phyloP scores from a whole-genome alignment of 2,329 filamentous ascomycete genomes.

The Colletotrichum cordylinicola region DNA sequence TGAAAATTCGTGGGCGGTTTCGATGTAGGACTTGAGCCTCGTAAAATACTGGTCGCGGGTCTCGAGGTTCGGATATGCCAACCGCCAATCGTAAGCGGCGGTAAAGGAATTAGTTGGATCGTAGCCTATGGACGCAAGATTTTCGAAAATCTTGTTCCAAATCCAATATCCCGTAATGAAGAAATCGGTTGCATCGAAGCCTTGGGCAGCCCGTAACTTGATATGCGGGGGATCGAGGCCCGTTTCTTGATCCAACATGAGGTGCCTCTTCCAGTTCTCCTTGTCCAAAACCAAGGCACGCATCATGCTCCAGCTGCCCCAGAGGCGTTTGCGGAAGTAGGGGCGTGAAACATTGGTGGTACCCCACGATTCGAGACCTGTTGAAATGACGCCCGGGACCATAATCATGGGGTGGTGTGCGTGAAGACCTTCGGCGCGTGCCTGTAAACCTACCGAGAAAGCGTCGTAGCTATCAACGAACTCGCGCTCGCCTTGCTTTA shows the following conservation, averaged over 20 bases:
- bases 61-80: conserved; percentile 91
- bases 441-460: conserved; percentile 87
- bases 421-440: conserved; percentile 78
- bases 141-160: conserved; percentile 98
- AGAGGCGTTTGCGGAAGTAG: conserved; percentile 93
- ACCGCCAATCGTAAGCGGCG: conserved; percentile 86
- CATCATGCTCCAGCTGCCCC: conserved; percentile 99
- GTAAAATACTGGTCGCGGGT: conserved; percentile 93
- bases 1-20: conserved; percentile 76
- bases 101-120: conserved; percentile 81
- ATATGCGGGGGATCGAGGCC: conserved; percentile 89
- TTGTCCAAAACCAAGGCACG: conserved; percentile 91
- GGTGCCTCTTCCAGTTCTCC: conserved; percentile 91
- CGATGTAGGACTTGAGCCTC: conserved; percentile 86
- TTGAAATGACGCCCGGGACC: conserved; percentile 97
- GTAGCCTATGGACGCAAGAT: conserved; percentile 93
- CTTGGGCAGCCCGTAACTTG: conserved; percentile 91
- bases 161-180: conserved; percentile 96
- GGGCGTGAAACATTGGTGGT: conserved; percentile 83
- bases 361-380: conserved; percentile 95
- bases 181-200: conserved; percentile 97
- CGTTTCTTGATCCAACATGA: conserved; percentile 93
- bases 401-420: conserved; percentile 93
- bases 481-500: conserved; percentile 82
- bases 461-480: conserved; percentile 87